These are phyloP conservation scores for Chlorella sp. DNA, from an alignment of 139 green algal genomes.

Conservation along the genomic window DNA sequence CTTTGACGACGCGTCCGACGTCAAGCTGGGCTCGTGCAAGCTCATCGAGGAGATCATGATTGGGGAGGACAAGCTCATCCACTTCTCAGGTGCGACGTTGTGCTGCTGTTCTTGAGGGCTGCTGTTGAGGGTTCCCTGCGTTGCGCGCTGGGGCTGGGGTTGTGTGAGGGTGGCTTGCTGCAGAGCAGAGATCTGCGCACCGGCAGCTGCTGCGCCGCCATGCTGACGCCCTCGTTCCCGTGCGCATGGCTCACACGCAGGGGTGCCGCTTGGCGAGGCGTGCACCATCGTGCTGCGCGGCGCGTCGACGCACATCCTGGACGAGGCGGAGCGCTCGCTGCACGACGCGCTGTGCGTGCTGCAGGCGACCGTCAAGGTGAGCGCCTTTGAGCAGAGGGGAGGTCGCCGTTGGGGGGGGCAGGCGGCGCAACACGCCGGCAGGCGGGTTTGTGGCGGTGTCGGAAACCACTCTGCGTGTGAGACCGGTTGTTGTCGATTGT, in stretches of 20 bases:
- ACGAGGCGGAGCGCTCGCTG: constrained; percentile 94
- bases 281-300: constrained; percentile 97
- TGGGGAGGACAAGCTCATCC: constrained; percentile 90
- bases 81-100: constrained; percentile 83
- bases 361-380: constrained; percentile 18
- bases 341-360: constrained; percentile 99
- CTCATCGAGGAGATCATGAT: constrained; percentile 96
- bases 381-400: no score
- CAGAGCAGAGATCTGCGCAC: background rate
- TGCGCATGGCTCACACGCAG: constrained; percentile 19
- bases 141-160: no score
- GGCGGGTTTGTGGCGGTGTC: no score
- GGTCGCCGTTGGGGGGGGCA: no score
- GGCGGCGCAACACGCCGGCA: no score
- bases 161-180: background rate
- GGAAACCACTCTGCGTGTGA: no score
- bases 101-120: background rate
- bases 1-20: constrained; percentile 80
- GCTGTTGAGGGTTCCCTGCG: no score
- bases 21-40: constrained; percentile 86
- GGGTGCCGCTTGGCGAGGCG: constrained; percentile 85
- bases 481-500: background rate
- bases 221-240: background rate
- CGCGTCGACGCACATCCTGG: constrained; percentile 89
- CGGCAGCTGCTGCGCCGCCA: background rate